Evolutionary conservation across 2,329 filamentous ascomycete genomes (phyloP).

Genomic region (Verticillium albo-atrum): DNA sequence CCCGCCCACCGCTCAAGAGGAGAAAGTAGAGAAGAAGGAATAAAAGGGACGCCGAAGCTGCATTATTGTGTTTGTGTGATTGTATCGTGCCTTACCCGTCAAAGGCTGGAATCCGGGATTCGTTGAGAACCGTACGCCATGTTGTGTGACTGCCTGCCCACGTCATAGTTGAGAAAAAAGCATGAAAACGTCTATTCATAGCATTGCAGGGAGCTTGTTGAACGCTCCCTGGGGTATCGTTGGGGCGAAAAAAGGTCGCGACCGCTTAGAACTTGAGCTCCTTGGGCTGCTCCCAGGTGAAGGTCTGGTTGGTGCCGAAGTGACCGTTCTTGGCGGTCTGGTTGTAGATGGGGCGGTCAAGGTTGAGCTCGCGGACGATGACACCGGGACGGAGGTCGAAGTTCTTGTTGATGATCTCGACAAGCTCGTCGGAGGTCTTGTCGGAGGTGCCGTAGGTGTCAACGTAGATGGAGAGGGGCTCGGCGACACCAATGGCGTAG

Average conservation of each 20-base stretch:
- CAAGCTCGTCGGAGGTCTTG: conserved; percentile 87
- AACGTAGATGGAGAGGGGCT: conserved; percentile 96
- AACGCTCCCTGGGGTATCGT: conserved; percentile 11
- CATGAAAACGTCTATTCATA: conserved; percentile 15
- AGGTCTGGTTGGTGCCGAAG: conserved; percentile 94
- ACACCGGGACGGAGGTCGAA: conserved; percentile 98
- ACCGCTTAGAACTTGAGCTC: conserved; percentile 74
- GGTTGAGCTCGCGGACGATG: conserved; percentile 94
- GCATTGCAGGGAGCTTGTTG: conserved; percentile 15
- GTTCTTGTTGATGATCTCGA: conserved; percentile 91
- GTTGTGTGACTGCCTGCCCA: conserved; percentile 11
- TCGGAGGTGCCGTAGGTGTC: conserved; percentile 94
- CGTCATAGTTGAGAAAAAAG: conserved; percentile 10
- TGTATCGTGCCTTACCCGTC: conserved; percentile 10
- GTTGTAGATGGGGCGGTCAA: conserved; percentile 95
- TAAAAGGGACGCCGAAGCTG: background rate
- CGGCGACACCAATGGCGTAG: conserved; percentile 97
- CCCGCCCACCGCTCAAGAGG: conserved; percentile 6
- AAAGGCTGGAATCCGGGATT: conserved; percentile 14
- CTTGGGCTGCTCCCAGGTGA: conserved; percentile 99
- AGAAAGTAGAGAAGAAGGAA: conserved; percentile 6
- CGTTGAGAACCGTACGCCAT: conserved; percentile 16
- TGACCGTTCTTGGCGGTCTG: conserved; percentile 99
- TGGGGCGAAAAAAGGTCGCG: background rate
- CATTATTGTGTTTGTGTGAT: conserved; percentile 8